A percentile compares a stretch with the other conserved stretches of the same genome.
Evolutionary conservation across 306 rosid species (phyloP).

Genomic region (Vachellia collinsii): DNA sequence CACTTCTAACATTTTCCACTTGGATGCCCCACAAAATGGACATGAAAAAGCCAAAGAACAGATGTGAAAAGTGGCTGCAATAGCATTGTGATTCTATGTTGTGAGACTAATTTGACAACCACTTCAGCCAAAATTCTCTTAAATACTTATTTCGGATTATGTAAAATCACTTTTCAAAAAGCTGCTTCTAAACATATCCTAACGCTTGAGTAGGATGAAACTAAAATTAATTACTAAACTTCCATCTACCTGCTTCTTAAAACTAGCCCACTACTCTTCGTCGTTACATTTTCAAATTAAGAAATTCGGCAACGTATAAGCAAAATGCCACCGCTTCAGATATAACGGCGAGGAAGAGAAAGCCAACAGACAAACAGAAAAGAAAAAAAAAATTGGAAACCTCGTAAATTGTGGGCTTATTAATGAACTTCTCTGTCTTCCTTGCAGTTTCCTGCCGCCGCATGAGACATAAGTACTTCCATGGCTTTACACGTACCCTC

Average conservation of each 20-base stretch:
- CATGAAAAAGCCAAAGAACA: too few relatives aligned
- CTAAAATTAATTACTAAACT: too few relatives aligned
- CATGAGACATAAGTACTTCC: constrained; percentile 36
- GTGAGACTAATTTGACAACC: too few relatives aligned
- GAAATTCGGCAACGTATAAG: background rate
- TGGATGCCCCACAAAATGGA: too few relatives aligned
- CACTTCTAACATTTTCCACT: too few relatives aligned
- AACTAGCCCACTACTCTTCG: background rate
- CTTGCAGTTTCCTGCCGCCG: constrained; percentile 58
- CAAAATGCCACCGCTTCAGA: background rate
- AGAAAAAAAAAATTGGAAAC: background rate
- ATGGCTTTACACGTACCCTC: constrained; percentile 39
- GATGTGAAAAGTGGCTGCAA: too few relatives aligned
- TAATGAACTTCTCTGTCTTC: background rate
- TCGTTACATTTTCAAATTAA: background rate
- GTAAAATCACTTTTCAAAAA: too few relatives aligned
- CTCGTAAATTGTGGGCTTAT: background rate
- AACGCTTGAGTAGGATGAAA: too few relatives aligned
- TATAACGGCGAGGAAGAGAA: background rate
- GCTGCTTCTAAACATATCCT: too few relatives aligned
- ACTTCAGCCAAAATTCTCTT: too few relatives aligned
- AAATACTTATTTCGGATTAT: too few relatives aligned
- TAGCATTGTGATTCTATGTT: too few relatives aligned
- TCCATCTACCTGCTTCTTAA: background rate
- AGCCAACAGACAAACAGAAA: background rate